Evolutionary conservation across 2,329 filamentous ascomycete species (phyloP).

Genomic region (Aspergillus sp.): DNA sequence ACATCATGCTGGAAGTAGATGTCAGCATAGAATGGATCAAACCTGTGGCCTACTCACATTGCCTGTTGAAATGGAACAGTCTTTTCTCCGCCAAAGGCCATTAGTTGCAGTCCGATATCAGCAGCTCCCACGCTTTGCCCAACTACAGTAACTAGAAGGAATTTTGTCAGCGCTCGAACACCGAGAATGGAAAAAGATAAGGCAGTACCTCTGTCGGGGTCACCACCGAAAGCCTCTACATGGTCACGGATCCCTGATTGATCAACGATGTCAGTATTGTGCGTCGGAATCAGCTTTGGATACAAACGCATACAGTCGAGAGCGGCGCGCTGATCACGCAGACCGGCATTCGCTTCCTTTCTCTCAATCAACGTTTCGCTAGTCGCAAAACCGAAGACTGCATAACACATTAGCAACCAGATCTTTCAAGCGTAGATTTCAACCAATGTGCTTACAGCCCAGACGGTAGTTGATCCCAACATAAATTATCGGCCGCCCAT

Average conservation of each 20-base stretch:
- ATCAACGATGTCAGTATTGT: neutral
- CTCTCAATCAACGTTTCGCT: slow-evolving; percentile 20
- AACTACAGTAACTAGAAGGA: slow-evolving; percentile 24
- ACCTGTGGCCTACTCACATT: slow-evolving; percentile 13
- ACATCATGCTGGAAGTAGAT: slow-evolving; percentile 25
- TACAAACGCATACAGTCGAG: slow-evolving; percentile 27
- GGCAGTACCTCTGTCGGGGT: slow-evolving; percentile 15
- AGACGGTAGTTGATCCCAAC: slow-evolving; percentile 19
- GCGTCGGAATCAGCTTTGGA: neutral
- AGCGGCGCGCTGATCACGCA: slow-evolving; percentile 33
- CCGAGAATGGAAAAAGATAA: no score
- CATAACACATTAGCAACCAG: neutral
- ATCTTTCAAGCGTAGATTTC: no score
- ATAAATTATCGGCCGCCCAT: slow-evolving; percentile 14
- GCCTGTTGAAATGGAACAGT: slow-evolving; percentile 31
- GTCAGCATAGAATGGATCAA: slow-evolving; percentile 3
- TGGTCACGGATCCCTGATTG: slow-evolving; percentile 18
- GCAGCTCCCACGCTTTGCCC: slow-evolving; percentile 33
- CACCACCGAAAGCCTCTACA: slow-evolving; percentile 18
- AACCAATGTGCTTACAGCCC: slow-evolving; percentile 1
- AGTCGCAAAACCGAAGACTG: slow-evolving; percentile 20
- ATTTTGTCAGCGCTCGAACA: neutral
- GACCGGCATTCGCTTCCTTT: slow-evolving; percentile 28
- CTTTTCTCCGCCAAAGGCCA: slow-evolving; percentile 22
- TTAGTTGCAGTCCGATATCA: slow-evolving; percentile 29